Evolutionary conservation across 371 early-diverging fungal species (phyloP).

Genomic region (Polyrhizophydium stewartii): DNA sequence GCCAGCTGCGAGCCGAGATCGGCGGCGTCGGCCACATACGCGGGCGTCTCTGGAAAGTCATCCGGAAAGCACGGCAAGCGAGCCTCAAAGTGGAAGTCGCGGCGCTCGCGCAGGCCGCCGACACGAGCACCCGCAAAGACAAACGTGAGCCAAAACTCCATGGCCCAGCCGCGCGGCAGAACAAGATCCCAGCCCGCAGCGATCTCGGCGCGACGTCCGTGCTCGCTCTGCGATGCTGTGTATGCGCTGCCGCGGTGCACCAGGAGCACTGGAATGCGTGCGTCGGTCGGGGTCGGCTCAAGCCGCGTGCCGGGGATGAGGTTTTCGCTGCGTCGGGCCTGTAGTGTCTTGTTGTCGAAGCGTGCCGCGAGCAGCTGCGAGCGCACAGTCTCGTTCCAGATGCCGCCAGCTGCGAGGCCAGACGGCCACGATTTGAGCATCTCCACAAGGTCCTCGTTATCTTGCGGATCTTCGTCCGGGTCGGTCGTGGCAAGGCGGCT

Average conservation of each 20-base stretch:
- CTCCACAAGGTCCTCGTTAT: background rate
- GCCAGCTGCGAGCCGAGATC: constrained; percentile 28
- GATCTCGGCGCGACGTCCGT: constrained; percentile 30
- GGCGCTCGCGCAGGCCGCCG: constrained; percentile 57
- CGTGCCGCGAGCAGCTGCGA: too few species aligned
- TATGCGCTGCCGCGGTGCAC: constrained; percentile 53
- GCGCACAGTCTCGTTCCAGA: background rate
- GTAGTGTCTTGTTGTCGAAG: background rate
- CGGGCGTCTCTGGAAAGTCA: constrained; percentile 54
- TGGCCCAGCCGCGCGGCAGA: constrained; percentile 67
- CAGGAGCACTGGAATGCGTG: constrained; percentile 71
- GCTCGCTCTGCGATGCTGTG: constrained; percentile 12
- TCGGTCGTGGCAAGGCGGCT: constrained; percentile 32
- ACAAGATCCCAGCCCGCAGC: constrained; percentile 79
- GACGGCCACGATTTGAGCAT: constrained; percentile 17
- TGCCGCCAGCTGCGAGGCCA: constrained; percentile 1
- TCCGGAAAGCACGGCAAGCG: constrained; percentile 52
- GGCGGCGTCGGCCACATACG: constrained; percentile 44
- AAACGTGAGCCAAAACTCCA: constrained; percentile 83
- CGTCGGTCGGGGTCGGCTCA: constrained; percentile 46
- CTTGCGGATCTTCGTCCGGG: background rate
- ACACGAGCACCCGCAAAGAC: constrained; percentile 85
- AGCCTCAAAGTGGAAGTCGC: constrained; percentile 47
- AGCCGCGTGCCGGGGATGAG: constrained; percentile 74
- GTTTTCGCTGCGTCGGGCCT: background rate